Percentiles rank a stretch among this genome's conserved stretches.
Evolutionary conservation across 495 filamentous ascomycete species (phyloP).

Genomic region (Melanomma pulvis-pyrius): DNA sequence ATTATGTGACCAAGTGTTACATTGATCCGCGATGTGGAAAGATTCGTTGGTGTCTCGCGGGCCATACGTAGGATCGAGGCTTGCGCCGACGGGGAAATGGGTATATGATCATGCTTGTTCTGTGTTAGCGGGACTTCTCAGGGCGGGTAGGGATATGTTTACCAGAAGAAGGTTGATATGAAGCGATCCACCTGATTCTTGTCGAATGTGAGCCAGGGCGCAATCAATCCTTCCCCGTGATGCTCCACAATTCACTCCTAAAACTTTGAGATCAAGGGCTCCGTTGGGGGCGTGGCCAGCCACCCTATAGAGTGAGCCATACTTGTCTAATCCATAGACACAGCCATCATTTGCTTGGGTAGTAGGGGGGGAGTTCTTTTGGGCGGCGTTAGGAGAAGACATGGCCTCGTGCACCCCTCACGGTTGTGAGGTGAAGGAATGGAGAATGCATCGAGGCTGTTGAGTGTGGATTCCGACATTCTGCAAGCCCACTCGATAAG

Average conservation of each 20-base stretch:
- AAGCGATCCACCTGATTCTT: neutral
- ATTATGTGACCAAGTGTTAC: conserved; percentile 6
- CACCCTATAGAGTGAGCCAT: neutral
- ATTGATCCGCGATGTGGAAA: neutral
- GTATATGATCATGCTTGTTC: conserved; percentile 4
- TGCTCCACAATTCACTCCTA: neutral
- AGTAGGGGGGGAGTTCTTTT: neutral
- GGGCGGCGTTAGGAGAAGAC: neutral
- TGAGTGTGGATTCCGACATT: neutral
- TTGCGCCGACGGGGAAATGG: neutral
- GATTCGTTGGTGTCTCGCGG: neutral
- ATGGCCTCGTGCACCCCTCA: too few species aligned
- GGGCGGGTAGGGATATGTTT: neutral
- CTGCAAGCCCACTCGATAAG: neutral
- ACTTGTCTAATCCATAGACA: neutral
- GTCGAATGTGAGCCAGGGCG: neutral
- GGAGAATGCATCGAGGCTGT: neutral
- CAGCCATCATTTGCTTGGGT: neutral
- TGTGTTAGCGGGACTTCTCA: neutral
- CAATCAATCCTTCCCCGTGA: neutral
- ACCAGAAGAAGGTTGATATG: conserved; percentile 11
- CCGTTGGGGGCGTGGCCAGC: neutral
- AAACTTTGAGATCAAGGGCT: conserved; percentile 1
- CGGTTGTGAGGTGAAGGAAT: neutral
- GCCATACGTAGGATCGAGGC: conserved; percentile 6